Evolutionary conservation across 345 rosid genomes (phyloP).

Genomic region (Isatis tinctoria): DNA sequence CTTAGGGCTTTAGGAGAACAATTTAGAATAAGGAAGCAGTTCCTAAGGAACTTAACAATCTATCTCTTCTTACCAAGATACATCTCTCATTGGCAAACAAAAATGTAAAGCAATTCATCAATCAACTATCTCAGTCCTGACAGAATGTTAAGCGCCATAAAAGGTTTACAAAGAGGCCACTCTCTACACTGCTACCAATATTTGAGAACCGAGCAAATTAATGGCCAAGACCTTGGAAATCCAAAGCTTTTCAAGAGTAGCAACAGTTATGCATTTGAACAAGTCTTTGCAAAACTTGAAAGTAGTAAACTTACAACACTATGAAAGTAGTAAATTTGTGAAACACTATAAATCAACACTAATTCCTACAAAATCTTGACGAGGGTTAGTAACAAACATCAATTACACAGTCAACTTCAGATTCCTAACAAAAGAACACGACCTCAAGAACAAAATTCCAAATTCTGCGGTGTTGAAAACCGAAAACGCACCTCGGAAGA

Average conservation of each 20-base stretch:
- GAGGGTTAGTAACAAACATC: too few species aligned
- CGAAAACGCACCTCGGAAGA: too few species aligned
- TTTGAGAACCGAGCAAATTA: background rate
- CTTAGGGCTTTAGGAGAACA: too few species aligned
- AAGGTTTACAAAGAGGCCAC: background rate
- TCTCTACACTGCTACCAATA: background rate
- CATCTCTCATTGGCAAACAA: background rate
- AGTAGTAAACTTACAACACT: too few species aligned
- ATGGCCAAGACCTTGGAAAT: constrained; percentile 14
- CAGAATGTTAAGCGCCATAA: background rate
- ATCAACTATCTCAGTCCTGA: background rate
- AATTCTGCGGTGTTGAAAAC: too few species aligned
- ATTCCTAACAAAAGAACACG: too few species aligned
- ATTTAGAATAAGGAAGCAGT: background rate
- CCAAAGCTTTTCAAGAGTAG: constrained; percentile 20
- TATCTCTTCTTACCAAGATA: background rate
- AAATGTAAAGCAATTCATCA: background rate
- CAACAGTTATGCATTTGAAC: constrained; percentile 29
- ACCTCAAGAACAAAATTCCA: too few species aligned
- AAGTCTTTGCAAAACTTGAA: constrained; percentile 28
- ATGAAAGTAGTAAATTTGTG: too few species aligned
- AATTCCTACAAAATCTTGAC: too few species aligned
- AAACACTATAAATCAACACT: too few species aligned
- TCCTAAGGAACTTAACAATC: background rate
- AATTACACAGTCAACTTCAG: too few species aligned